Evolutionary conservation across 148 eudicot species (phyloP).

Genomic region (Vaccinium darrowii): DNA sequence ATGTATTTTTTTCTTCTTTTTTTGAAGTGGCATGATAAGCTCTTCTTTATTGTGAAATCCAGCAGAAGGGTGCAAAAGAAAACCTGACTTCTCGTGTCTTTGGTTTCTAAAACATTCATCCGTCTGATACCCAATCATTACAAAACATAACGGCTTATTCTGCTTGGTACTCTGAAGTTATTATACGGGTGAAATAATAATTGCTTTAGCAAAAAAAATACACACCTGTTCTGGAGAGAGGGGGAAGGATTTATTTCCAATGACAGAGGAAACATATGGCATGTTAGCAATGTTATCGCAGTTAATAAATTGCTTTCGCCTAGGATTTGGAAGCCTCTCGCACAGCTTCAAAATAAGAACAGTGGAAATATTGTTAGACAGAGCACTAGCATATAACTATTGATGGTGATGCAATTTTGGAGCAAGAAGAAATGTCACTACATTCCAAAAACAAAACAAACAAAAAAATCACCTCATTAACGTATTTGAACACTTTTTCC

Average conservation of each 20-base stretch:
- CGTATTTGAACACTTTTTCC: conserved; percentile 23
- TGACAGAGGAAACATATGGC: conserved; percentile 38
- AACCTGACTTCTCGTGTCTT: neutral
- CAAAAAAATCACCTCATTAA: conserved; percentile 27
- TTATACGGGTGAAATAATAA: too few relatives aligned
- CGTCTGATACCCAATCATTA: neutral
- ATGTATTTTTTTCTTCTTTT: neutral
- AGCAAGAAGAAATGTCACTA: neutral
- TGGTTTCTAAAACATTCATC: neutral
- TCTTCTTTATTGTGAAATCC: neutral
- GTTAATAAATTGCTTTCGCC: conserved; percentile 32
- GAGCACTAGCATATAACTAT: neutral
- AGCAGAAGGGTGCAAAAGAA: neutral
- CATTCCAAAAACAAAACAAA: too few relatives aligned
- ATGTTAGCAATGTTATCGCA: conserved; percentile 30
- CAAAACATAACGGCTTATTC: neutral
- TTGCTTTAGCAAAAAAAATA: too few relatives aligned
- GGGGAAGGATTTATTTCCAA: conserved; percentile 36
- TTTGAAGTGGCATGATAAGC: neutral
- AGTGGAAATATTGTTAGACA: neutral
- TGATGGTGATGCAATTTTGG: neutral
- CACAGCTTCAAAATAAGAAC: conserved; percentile 29
- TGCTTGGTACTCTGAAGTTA: neutral
- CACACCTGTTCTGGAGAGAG: conserved; percentile 43
- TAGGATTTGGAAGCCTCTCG: conserved; percentile 44